A percentile compares a stretch with the other conserved stretches of the same genome.
These are phyloP conservation scores for Saccharomyces hybrid DNA, from an alignment of 1,139 yeast genomes.

Conservation along the genomic window DNA sequence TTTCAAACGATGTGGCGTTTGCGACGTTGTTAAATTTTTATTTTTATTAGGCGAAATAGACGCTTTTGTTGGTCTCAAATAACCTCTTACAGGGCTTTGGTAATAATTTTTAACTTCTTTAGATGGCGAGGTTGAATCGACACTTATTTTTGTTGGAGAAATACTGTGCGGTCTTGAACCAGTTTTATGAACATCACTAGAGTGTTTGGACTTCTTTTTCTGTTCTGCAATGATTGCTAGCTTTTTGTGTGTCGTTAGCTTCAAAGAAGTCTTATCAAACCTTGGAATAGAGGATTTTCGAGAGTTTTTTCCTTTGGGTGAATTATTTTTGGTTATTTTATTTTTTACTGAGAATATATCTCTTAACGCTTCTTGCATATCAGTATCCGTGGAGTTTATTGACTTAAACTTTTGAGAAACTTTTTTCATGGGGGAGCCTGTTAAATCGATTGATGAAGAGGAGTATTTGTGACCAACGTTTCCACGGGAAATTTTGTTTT, in stretches of 20 bases:
- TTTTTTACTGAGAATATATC: constrained; percentile 15
- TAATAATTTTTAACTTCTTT: neutral
- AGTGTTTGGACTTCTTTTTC: neutral
- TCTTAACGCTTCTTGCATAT: constrained; percentile 27
- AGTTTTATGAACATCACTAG: neutral
- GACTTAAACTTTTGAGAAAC: neutral
- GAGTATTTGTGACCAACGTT: constrained; percentile 7
- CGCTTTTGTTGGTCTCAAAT: neutral
- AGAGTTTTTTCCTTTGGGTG: constrained; percentile 1
- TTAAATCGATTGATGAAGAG: constrained; percentile 21
- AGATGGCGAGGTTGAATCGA: neutral
- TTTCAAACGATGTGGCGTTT: neutral
- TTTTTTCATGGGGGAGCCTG: constrained; percentile 23
- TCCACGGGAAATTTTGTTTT: constrained; percentile 18
- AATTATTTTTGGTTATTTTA: neutral
- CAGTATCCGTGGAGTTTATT: constrained; percentile 12
- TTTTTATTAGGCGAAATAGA: neutral
- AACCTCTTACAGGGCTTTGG: neutral
- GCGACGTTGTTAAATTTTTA: neutral
- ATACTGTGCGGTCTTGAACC: neutral
- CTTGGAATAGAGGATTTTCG: constrained; percentile 18
- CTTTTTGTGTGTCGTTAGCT: constrained; percentile 1
- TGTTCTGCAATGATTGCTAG: neutral
- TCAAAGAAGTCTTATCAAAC: constrained; percentile 7
- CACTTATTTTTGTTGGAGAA: neutral